Evolutionary conservation across 2,329 filamentous ascomycete species (phyloP).

Genomic region (Verticillium tricorpus): DNA sequence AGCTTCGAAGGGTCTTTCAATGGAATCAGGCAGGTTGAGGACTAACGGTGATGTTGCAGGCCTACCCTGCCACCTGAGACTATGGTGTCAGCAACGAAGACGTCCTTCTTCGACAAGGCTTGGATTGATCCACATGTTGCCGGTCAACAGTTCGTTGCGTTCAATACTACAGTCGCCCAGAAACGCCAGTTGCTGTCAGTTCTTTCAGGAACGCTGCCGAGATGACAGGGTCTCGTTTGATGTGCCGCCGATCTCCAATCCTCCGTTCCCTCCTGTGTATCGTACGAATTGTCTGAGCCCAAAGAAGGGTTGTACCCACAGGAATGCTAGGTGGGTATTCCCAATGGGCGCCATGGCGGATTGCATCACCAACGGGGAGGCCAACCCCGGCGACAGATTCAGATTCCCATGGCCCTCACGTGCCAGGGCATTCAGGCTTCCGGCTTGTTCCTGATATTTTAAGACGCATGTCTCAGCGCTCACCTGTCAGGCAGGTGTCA

Average conservation of each 20-base stretch:
- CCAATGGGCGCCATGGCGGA: background rate
- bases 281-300: background rate
- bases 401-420: background rate
- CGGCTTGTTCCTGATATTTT: background rate
- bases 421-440: background rate
- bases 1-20: no score
- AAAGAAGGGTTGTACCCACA: background rate
- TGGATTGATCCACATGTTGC: no score
- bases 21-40: no score
- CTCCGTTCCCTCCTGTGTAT: background rate
- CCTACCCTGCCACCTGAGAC: background rate
- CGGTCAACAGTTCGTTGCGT: background rate
- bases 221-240: background rate
- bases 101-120: no score
- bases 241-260: background rate
- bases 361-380: background rate
- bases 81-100: background rate
- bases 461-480: background rate
- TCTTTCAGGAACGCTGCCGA: background rate
- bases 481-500: background rate
- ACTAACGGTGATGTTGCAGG: no score
- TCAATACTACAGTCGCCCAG: background rate
- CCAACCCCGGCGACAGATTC: background rate
- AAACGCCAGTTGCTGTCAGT: background rate
- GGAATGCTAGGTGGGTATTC: background rate